Percentiles rank a stretch among this genome's conserved stretches.
Conservation (phyloP, 2,329 filamentous ascomycete species). For the Whalleya microplaca region DNA sequence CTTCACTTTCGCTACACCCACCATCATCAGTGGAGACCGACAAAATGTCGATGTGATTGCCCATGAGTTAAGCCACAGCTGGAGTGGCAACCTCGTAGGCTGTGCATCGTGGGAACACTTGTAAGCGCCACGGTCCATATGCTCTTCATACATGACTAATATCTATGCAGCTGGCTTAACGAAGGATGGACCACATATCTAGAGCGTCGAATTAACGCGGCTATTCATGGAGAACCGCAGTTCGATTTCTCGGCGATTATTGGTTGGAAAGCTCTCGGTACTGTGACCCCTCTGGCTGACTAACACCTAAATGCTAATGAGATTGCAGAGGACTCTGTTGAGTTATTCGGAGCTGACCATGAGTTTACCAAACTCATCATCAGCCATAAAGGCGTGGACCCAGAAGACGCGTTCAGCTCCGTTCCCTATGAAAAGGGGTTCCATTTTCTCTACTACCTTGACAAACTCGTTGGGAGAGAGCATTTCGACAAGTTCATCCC, state of each 20-base stretch:
- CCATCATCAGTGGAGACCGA: slow-evolving; percentile 86
- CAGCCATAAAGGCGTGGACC: slow-evolving; percentile 86
- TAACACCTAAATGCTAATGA: slow-evolving; percentile 6
- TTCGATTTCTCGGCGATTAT: slow-evolving; percentile 96
- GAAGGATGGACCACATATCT: slow-evolving; percentile 95
- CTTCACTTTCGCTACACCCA: slow-evolving; percentile 94
- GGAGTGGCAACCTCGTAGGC: slow-evolving; percentile 86
- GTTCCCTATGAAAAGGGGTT: slow-evolving; percentile 97
- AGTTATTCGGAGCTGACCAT: slow-evolving; percentile 79
- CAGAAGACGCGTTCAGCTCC: slow-evolving; percentile 92
- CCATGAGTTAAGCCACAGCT: slow-evolving; percentile 70
- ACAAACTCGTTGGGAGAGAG: slow-evolving; percentile 80
- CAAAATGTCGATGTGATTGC: slow-evolving; percentile 97
- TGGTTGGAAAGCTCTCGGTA: slow-evolving; percentile 84
- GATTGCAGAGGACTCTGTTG: slow-evolving; percentile 70
- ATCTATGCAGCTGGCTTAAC: slow-evolving; percentile 62
- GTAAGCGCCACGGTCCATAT: slow-evolving; percentile 45
- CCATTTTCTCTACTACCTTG: slow-evolving; percentile 88
- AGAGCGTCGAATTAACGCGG: slow-evolving; percentile 80
- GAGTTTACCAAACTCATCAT: slow-evolving; percentile 92
- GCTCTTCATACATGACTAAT: slow-evolving; percentile 4
- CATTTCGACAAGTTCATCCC: slow-evolving; percentile 96
- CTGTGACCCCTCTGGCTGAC: slow-evolving; percentile 19
- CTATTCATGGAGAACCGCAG: slow-evolving; percentile 79
- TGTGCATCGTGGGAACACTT: slow-evolving; percentile 83